Evolutionary conservation across 2,329 filamentous ascomycete genomes (phyloP).

Genomic region (Colletotrichum sp.): DNA sequence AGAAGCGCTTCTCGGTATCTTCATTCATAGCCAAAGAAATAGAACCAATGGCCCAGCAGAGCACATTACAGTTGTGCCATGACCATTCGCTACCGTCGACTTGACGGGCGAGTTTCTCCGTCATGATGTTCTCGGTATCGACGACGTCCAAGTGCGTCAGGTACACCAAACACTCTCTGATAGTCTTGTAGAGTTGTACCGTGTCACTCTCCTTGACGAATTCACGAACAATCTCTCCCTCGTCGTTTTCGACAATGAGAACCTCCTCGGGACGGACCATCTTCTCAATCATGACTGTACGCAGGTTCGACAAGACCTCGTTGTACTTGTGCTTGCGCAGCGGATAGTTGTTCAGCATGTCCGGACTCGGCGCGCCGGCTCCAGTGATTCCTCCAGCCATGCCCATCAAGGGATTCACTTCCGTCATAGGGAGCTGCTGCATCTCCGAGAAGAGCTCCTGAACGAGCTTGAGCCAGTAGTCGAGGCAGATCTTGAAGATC

Average conservation of each 20-base stretch:
- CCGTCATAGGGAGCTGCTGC: conserved; percentile 92
- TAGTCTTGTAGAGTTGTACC: conserved; percentile 99
- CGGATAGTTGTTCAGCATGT: conserved; percentile 85
- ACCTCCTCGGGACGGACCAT: conserved; percentile 99
- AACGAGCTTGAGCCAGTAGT: conserved; percentile 99
- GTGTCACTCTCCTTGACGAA: conserved; percentile 99
- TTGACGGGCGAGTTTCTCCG: conserved; percentile 93
- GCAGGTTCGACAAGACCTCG: conserved; percentile 90
- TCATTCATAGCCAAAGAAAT: conserved; percentile 99
- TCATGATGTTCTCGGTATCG: conserved; percentile 99
- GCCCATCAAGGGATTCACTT: conserved; percentile 87
- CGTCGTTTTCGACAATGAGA: conserved; percentile 98
- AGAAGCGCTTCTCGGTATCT: conserved; percentile 97
- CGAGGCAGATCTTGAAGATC: conserved; percentile 98
- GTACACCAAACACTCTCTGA: conserved; percentile 95
- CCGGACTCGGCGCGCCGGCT: conserved; percentile 84
- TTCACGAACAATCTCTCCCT: conserved; percentile 97
- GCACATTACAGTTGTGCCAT: conserved; percentile 99
- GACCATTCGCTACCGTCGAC: conserved; percentile 98
- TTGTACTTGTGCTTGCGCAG: conserved; percentile 98
- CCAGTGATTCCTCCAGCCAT: conserved; percentile 77
- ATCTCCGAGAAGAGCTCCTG: conserved; percentile 99
- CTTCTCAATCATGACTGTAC: conserved; percentile 99
- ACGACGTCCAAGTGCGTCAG: conserved; percentile 96
- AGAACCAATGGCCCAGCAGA: conserved; percentile 99